A percentile compares a stretch with the other conserved stretches of the same genome.
Conservation (phyloP, 495 filamentous ascomycete genomes). For the Bombardia bombarda region DNA sequence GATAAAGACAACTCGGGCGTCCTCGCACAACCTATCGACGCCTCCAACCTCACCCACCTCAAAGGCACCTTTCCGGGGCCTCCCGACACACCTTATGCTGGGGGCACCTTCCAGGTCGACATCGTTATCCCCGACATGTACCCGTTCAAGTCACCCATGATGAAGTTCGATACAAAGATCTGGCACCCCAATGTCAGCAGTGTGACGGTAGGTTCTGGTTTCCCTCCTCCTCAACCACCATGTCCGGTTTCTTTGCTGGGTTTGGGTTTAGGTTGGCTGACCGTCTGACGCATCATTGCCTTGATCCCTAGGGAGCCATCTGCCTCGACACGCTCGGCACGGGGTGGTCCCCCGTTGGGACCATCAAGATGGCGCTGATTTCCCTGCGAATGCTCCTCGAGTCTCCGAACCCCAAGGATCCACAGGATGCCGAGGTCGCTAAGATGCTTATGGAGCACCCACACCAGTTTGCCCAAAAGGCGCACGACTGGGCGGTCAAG, state of each 20-base stretch:
- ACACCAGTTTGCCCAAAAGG: slow-evolving; percentile 70
- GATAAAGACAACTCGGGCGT: slow-evolving; percentile 68
- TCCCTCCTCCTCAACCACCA: slow-evolving; percentile 10
- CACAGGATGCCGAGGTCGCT: slow-evolving; percentile 94
- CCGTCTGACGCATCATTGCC: background rate
- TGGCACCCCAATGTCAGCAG: slow-evolving; percentile 98
- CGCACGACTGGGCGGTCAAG: slow-evolving; percentile 81
- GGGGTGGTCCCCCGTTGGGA: slow-evolving; percentile 91
- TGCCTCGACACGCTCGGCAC: slow-evolving; percentile 88
- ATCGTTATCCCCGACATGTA: slow-evolving; percentile 85
- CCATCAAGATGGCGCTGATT: slow-evolving; percentile 89
- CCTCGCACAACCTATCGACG: slow-evolving; percentile 53
- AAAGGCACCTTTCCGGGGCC: slow-evolving; percentile 79
- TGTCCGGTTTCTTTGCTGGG: too few relatives aligned
- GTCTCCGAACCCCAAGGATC: slow-evolving; percentile 91
- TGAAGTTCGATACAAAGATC: slow-evolving; percentile 91
- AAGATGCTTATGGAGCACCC: slow-evolving; percentile 77
- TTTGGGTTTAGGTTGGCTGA: background rate
- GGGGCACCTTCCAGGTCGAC: slow-evolving; percentile 74
- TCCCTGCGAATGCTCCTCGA: slow-evolving; percentile 89
- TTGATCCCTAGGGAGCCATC: slow-evolving; percentile 71
- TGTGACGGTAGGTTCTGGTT: slow-evolving; percentile 62
- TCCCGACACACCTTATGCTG: slow-evolving; percentile 90
- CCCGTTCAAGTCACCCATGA: slow-evolving; percentile 84
- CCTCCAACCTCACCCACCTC: slow-evolving; percentile 71